Conservation (phyloP, 2,329 filamentous ascomycete genomes). For the Pyricularia sp. region DNA sequence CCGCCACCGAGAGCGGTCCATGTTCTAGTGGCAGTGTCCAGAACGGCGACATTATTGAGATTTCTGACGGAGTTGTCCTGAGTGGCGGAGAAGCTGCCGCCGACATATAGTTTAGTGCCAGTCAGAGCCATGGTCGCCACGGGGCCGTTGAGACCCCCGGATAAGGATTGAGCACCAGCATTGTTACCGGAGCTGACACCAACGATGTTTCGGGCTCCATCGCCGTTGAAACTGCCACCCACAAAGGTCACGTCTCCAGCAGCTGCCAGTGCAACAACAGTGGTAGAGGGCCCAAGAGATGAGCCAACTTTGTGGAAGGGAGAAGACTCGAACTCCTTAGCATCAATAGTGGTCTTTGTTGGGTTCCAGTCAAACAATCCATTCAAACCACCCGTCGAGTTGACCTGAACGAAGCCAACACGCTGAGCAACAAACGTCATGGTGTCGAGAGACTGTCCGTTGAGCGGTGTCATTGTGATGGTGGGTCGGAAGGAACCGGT, state of each 20-base stretch:
- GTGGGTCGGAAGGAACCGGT: constrained; percentile 66
- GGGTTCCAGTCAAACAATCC: constrained; percentile 87
- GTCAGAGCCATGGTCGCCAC: constrained; percentile 66
- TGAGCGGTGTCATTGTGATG: constrained; percentile 65
- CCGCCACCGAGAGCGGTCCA: constrained; percentile 81
- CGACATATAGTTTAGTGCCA: constrained; percentile 63
- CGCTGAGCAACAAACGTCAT: constrained; percentile 84
- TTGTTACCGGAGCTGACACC: constrained; percentile 52
- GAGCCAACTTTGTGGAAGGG: constrained; percentile 68
- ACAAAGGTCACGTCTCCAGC: constrained; percentile 60
- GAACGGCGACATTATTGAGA: constrained; percentile 68
- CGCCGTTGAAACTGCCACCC: constrained; percentile 74
- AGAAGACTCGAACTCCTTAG: constrained; percentile 58
- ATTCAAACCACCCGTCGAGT: constrained; percentile 73
- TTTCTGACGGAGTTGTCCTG: constrained; percentile 49
- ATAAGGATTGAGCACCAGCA: background rate
- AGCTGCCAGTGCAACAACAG: constrained; percentile 59
- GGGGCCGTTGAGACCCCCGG: constrained; percentile 66
- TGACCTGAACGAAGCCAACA: constrained; percentile 66
- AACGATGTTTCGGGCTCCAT: constrained; percentile 64
- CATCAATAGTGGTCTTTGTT: constrained; percentile 43
- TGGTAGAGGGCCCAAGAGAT: constrained; percentile 56
- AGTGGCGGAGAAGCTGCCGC: constrained; percentile 76
- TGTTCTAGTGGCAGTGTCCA: constrained; percentile 54
- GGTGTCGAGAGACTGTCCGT: constrained; percentile 49